These are phyloP conservation scores for Elongisporangium anandrum DNA, from an alignment of 352 stramenopile genomes.

Conservation along the genomic window DNA sequence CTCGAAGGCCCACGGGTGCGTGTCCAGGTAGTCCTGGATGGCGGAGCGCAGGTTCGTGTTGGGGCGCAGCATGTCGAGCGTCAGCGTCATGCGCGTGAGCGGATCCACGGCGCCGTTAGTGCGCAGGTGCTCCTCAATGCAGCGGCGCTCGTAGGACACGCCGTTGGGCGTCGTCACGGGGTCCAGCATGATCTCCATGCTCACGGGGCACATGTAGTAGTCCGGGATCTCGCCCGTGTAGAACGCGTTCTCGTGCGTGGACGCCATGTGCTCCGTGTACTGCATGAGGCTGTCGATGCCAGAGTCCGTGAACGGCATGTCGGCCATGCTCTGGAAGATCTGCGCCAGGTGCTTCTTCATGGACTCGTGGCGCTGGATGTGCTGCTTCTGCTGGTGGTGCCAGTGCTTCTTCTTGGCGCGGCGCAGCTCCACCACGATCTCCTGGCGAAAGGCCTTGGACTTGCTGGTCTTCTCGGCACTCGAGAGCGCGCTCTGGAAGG, in stretches of 20 bases:
- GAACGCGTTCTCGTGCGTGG: slow-evolving; percentile 38
- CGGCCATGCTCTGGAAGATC: slow-evolving; percentile 24
- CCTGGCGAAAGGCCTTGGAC: slow-evolving; percentile 41
- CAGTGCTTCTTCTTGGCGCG: slow-evolving; percentile 67
- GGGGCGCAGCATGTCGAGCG: slow-evolving; percentile 63
- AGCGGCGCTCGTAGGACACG: slow-evolving; percentile 71
- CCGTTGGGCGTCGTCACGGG: slow-evolving; percentile 76
- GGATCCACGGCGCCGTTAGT: slow-evolving; percentile 68
- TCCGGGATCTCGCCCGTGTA: slow-evolving; percentile 58
- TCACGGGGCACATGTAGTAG: slow-evolving; percentile 79
- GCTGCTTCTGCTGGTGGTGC: slow-evolving; percentile 34
- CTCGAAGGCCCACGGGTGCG: slow-evolving; percentile 77
- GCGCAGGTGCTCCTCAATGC: slow-evolving; percentile 62
- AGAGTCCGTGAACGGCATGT: slow-evolving; percentile 14
- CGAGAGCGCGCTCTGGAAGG: slow-evolving; percentile 40
- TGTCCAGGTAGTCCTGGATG: slow-evolving; percentile 72
- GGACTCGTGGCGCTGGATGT: slow-evolving; percentile 32
- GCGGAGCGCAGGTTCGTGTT: slow-evolving; percentile 62
- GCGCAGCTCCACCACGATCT: slow-evolving; percentile 54
- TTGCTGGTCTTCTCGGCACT: slow-evolving; percentile 61
- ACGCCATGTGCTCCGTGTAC: slow-evolving; percentile 57
- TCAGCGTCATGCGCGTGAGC: slow-evolving; percentile 60
- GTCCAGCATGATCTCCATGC: slow-evolving; percentile 82
- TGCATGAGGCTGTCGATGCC: slow-evolving; percentile 47
- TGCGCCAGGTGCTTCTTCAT: slow-evolving; percentile 33